A percentile compares a stretch with the other conserved stretches of the same genome.
These are phyloP conservation scores for Helotiales sp. DNA, from an alignment of 2,329 filamentous ascomycete species.

Conservation along the genomic window DNA sequence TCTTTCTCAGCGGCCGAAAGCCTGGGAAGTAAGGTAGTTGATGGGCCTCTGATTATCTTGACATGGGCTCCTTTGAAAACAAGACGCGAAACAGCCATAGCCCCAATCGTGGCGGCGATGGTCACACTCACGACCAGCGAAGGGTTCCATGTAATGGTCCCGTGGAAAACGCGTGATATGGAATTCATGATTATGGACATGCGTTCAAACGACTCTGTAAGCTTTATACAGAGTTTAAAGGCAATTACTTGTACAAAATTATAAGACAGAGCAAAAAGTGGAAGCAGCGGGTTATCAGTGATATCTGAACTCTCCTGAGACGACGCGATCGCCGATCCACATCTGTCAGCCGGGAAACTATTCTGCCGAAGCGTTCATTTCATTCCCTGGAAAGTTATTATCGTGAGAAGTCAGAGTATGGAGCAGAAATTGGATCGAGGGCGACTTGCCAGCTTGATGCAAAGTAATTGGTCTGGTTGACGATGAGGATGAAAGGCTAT, in stretches of 20 bases:
- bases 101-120: background rate
- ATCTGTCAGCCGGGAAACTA: background rate
- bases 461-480: no score
- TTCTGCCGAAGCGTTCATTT: background rate
- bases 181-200: background rate
- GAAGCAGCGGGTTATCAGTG: background rate
- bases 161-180: background rate
- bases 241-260: background rate
- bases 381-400: no score
- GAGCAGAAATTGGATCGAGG: no score
- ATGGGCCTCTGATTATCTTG: conserved; percentile 24
- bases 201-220: background rate
- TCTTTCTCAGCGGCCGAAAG: conserved; percentile 36
- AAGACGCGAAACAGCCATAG: background rate
- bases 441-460: no score
- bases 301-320: background rate
- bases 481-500: no score
- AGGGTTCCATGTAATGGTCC: background rate
- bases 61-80: background rate
- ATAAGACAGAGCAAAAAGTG: background rate
- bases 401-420: no score
- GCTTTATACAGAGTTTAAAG: no score
- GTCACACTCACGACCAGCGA: background rate
- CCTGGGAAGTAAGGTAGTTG: conserved; percentile 20
- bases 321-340: background rate